Conservation (phyloP, 257 asterid genomes). For the Lithospermum erythrorhizon region DNA sequence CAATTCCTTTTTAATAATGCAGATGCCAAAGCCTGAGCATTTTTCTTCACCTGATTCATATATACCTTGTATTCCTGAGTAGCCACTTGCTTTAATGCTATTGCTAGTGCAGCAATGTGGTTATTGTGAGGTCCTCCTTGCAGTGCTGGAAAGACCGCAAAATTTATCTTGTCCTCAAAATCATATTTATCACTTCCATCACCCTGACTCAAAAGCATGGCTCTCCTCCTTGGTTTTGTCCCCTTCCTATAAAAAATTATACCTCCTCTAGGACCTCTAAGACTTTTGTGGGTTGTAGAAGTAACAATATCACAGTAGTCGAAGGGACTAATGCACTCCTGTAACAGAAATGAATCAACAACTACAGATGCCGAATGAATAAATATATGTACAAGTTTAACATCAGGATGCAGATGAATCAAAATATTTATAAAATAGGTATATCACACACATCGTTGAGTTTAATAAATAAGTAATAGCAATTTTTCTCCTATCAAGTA, state of each 20-base stretch:
- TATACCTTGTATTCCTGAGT: slow-evolving; percentile 68
- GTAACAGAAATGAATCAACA: slow-evolving; percentile 14
- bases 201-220: slow-evolving; percentile 60
- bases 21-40: slow-evolving; percentile 66
- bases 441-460: too few species aligned
- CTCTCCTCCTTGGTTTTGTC: slow-evolving; percentile 62
- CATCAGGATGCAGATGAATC: not conserved
- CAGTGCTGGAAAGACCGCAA: slow-evolving; percentile 80
- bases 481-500: too few species aligned
- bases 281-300: slow-evolving; percentile 90
- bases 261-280: slow-evolving; percentile 90
- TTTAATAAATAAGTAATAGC: too few species aligned
- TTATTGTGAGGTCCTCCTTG: slow-evolving; percentile 91
- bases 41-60: slow-evolving; percentile 81
- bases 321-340: slow-evolving; percentile 82
- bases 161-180: slow-evolving; percentile 79
- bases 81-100: slow-evolving; percentile 82
- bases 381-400: not conserved
- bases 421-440: too few species aligned
- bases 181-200: slow-evolving; percentile 63
- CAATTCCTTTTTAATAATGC: slow-evolving; percentile 58
- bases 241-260: slow-evolving; percentile 82
- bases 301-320: slow-evolving; percentile 20
- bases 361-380: not conserved
- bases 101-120: slow-evolving; percentile 84